Evolutionary conservation across 2,329 filamentous ascomycete genomes (phyloP).

Genomic region (Ophiostoma quercus): DNA sequence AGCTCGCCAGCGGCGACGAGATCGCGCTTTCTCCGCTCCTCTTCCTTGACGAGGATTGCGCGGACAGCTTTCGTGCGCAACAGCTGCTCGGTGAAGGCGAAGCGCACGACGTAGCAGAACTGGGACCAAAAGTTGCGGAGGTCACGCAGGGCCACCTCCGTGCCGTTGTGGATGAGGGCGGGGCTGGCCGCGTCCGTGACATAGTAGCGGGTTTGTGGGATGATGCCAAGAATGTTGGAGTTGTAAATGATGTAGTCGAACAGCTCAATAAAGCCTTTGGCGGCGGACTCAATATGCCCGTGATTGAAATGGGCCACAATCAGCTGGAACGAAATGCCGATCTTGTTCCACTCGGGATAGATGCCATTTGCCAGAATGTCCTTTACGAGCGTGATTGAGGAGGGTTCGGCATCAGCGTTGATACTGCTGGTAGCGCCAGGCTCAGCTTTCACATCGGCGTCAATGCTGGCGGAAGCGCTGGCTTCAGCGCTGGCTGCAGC

Average conservation of each 20-base stretch:
- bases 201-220: not conserved
- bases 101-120: conserved; percentile 9
- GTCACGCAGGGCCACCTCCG: not conserved
- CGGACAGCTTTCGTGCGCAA: not conserved
- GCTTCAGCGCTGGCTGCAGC: not conserved
- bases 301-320: not conserved
- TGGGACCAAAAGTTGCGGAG: conserved; percentile 1
- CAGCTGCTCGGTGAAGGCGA: not conserved
- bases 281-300: not conserved
- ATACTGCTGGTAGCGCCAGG: not conserved
- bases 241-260: conserved; percentile 3
- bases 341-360: not conserved
- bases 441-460: not conserved
- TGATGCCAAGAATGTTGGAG: not conserved
- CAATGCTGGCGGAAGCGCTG: not conserved
- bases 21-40: not conserved
- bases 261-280: not conserved
- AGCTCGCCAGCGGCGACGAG: not conserved
- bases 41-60: not conserved
- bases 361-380: not conserved
- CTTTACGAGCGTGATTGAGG: not conserved
- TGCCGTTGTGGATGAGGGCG: not conserved
- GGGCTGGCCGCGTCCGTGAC: not conserved
- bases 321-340: not conserved
- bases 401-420: not conserved